Base-by-base conservation (phyloP, 2,329 filamentous ascomycete genomes). In the Calycina marina region DNA sequence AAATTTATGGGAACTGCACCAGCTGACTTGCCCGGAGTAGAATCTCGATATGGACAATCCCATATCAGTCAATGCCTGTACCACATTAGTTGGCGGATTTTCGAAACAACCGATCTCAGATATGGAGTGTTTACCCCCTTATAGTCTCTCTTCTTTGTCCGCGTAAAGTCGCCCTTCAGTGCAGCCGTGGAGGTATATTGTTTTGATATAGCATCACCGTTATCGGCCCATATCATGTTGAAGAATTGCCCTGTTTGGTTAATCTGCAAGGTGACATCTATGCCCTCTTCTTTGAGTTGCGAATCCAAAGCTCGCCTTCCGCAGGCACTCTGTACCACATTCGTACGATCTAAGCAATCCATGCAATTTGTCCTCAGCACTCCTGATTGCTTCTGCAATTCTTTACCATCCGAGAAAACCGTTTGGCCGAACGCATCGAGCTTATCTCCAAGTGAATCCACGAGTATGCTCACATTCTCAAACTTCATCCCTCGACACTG, bases 401-500 rank as follows among this genome's bases (percentile, higher is more conserved):
- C 37, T 17, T 55, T 50, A 2, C 62, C 65, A 12, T 60, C 55
- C 9, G 56, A 46, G 32, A 65, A 59, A 2, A 81, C 67, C 0
- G 79, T 84, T 58, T 81, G 85, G 1, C 81, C 77, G 28, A 78
- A 72, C 4, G 65, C 61, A 26, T 79, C 72, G 8, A 94, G 60
- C n/a, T 69, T 74, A 4, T 65, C 58, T 16, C 69, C 69, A 4
- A 96, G 56, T 1, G 63, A 73, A 28, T 83, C 68, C 32, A 98
- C 65, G 1, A 98, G 66, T 16, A 77, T 62, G 35, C 75, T 79
- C 9, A 96, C 86, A 37, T 96, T 96, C 50, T 96, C 88, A 49
- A 96, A 98, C 45, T 84, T 92, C 88, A 98, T 94, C 0, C 90
- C 90, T 11, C 84, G 77, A 50, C 90, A 96, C 16, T 81, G 81